phyloP scores from a whole-genome alignment of 2,329 filamentous ascomycete species.

The Aureobasidium zeae region DNA sequence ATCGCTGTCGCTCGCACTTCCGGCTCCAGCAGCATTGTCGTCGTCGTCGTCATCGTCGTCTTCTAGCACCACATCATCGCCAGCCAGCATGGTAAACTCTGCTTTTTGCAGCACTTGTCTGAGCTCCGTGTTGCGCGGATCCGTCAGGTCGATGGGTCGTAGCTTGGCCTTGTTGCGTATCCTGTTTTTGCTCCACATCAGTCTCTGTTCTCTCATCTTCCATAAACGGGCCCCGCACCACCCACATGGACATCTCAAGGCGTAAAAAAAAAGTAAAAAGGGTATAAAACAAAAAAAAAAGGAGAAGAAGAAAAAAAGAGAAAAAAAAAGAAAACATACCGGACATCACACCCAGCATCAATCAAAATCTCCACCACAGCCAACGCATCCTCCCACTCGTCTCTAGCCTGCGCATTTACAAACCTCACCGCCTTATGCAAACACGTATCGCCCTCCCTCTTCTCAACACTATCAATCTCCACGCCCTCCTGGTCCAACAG shows the following conservation, averaged over 20 bases:
- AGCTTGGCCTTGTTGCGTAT: constrained; percentile 64
- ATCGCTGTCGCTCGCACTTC: constrained; percentile 41
- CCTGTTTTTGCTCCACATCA: constrained; percentile 23
- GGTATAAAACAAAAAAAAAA: no score
- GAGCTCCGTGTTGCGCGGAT: constrained; percentile 58
- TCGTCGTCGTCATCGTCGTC: constrained; percentile 38
- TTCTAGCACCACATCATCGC: constrained; percentile 41
- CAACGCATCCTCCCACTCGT: constrained; percentile 55
- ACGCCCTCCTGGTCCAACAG: constrained; percentile 76
- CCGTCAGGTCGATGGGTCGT: constrained; percentile 61
- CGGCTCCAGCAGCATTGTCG: constrained; percentile 26
- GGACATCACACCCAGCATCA: constrained; percentile 65
- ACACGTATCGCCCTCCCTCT: constrained; percentile 64
- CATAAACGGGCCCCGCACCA: neutral
- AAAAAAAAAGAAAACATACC: no score
- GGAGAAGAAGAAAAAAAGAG: no score
- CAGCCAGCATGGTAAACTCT: constrained; percentile 51
- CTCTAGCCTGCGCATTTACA: constrained; percentile 58
- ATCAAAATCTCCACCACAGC: constrained; percentile 70
- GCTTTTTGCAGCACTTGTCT: constrained; percentile 57
- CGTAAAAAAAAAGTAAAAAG: no score
- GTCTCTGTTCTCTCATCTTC: neutral
- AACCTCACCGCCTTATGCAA: constrained; percentile 71
- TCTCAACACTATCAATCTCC: constrained; percentile 71
- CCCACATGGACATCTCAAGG: constrained; percentile 42